Percentiles rank a stretch among this genome's conserved stretches.
These are phyloP conservation scores for Stemphylium beticola DNA, from an alignment of 2,329 filamentous ascomycete genomes.

Conservation along the genomic window DNA sequence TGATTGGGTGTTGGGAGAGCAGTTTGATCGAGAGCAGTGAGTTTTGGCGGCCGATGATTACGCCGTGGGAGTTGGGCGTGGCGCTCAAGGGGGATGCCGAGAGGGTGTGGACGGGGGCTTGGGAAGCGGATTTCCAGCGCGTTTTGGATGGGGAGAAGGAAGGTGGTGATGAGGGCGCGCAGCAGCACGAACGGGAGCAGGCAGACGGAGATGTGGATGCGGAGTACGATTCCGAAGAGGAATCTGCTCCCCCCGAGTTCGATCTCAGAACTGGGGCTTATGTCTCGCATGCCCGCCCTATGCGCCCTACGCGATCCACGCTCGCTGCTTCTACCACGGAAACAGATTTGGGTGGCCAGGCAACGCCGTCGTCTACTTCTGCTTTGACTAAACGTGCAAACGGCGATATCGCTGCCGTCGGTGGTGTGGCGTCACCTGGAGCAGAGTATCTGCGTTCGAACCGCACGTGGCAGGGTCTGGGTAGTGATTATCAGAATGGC, in stretches of 20 bases:
- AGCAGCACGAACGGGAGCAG: slow-evolving; percentile 44
- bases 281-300: slow-evolving; percentile 77
- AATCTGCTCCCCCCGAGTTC: slow-evolving; percentile 80
- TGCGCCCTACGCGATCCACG: slow-evolving; percentile 48
- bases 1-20: slow-evolving; percentile 98
- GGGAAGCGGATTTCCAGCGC: slow-evolving; percentile 84
- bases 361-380: slow-evolving; percentile 42
- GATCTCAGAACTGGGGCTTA: slow-evolving; percentile 89
- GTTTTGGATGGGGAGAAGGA: slow-evolving; percentile 56
- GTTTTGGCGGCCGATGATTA: slow-evolving; percentile 88
- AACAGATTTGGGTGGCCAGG: neutral
- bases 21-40: slow-evolving; percentile 86
- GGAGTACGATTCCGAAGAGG: slow-evolving; percentile 62
- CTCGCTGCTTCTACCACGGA: neutral
- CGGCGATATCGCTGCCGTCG: slow-evolving; percentile 79
- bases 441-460: slow-evolving; percentile 84
- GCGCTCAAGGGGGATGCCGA: slow-evolving; percentile 76
- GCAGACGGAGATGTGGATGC: slow-evolving; percentile 9
- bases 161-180: slow-evolving; percentile 8
- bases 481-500: slow-evolving; percentile 76
- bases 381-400: slow-evolving; percentile 69
- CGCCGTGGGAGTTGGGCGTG: slow-evolving; percentile 89
- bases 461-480: slow-evolving; percentile 89
- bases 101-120: slow-evolving; percentile 84
- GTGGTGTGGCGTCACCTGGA: slow-evolving; percentile 86